Percentiles rank a stretch among this genome's conserved stretches.
phyloP scores from a whole-genome alignment of 2,329 filamentous ascomycete genomes.

The Xylariaceae sp. region DNA sequence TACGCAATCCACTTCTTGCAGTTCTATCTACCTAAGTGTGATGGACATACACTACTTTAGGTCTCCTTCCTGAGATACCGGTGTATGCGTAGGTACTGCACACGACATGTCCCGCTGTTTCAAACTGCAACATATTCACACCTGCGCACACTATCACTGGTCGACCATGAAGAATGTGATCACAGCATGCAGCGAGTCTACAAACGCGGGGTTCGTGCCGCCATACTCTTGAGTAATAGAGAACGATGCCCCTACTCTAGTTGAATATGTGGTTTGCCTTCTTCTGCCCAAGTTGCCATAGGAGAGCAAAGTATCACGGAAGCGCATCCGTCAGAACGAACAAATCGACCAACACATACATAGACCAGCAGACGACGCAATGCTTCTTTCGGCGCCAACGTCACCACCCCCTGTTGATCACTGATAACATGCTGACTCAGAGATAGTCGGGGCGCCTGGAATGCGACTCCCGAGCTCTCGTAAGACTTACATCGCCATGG shows the following conservation, averaged over 20 bases:
- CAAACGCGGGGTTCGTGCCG: not conserved
- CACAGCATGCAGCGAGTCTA: conserved; percentile 1
- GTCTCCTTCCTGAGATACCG: conserved; percentile 12
- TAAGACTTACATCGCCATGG: conserved; percentile 1
- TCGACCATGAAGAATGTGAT: conserved; percentile 3
- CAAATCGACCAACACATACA: not conserved
- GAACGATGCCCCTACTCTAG: not conserved
- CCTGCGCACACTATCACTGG: conserved; percentile 15
- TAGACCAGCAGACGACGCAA: not conserved
- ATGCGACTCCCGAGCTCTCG: conserved; percentile 7
- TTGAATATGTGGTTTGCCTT: not conserved
- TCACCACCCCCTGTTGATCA: conserved; percentile 4
- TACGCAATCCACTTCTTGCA: not conserved
- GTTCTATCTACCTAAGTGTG: not conserved
- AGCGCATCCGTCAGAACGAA: not conserved
- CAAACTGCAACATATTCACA: conserved; percentile 16
- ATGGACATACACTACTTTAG: conserved; percentile 4
- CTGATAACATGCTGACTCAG: conserved; percentile 9
- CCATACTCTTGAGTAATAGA: not conserved
- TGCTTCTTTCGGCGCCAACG: conserved; percentile 9
- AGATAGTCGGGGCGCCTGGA: conserved; percentile 15
- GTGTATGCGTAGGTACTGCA: conserved; percentile 14
- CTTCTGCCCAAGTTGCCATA: not conserved
- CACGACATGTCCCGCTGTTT: conserved; percentile 28
- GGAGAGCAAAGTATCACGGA: not conserved